phyloP scores from a whole-genome alignment of 352 stramenopile species.

The Pythium insidiosum region DNA sequence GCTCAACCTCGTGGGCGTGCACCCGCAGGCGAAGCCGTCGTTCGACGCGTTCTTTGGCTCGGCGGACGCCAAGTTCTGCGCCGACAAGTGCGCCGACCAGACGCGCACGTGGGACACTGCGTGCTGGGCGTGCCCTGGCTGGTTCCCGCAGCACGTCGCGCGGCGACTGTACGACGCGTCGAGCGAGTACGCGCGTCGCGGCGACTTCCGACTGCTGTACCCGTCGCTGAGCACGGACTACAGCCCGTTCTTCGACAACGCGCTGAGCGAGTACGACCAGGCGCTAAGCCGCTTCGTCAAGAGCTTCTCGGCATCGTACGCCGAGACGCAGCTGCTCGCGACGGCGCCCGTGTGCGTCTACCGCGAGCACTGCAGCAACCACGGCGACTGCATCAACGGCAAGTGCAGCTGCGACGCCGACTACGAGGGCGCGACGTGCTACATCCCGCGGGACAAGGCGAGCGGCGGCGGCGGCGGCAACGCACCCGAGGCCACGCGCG shows the following conservation, averaged over 20 bases:
- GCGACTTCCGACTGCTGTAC: constrained; percentile 62
- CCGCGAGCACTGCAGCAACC: constrained; percentile 71
- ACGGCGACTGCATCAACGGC: constrained; percentile 80
- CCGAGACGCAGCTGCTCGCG: constrained; percentile 28
- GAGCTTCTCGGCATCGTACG: constrained; percentile 45
- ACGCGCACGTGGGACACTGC: constrained; percentile 49
- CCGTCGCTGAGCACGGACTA: constrained; percentile 52
- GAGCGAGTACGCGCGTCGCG: constrained; percentile 61
- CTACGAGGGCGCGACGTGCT: constrained; percentile 78
- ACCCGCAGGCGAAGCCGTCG: constrained; percentile 41
- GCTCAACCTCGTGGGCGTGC: constrained; percentile 57
- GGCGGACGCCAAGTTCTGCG: constrained; percentile 37
- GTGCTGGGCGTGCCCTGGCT: constrained; percentile 73
- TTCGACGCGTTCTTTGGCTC: constrained; percentile 60
- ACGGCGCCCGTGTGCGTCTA: constrained; percentile 54
- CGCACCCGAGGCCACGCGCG: constrained; percentile 10
- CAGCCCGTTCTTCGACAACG: constrained; percentile 43
- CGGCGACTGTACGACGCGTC: constrained; percentile 38
- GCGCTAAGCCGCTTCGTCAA: constrained; percentile 71
- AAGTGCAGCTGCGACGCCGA: constrained; percentile 57
- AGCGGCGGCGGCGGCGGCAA: constrained; percentile 4
- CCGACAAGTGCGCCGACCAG: constrained; percentile 52
- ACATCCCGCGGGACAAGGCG: constrained; percentile 59
- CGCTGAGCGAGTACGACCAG: constrained; percentile 51
- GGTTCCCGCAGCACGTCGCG: constrained; percentile 57